A percentile compares a stretch with the other conserved stretches of the same genome.
phyloP scores from a whole-genome alignment of 306 rosid species.

The Canavalia gladiata region DNA sequence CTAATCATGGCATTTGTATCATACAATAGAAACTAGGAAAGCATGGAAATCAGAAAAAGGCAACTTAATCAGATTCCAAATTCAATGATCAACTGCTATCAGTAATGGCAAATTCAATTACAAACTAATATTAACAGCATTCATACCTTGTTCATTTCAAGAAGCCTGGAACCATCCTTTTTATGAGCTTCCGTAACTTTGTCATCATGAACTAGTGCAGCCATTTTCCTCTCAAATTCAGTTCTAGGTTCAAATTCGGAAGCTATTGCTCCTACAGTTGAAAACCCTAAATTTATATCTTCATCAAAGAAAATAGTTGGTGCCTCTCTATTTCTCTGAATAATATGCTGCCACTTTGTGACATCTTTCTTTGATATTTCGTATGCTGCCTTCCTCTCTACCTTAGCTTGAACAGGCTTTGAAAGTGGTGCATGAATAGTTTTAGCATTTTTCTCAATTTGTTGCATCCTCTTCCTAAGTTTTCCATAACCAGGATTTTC shows the following conservation, averaged over 20 bases:
- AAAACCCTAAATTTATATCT: conserved; percentile 70
- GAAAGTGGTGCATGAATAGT: conserved; percentile 73
- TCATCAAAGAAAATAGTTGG: conserved; percentile 73
- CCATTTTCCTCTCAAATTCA: conserved; percentile 87
- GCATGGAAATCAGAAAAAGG: neutral
- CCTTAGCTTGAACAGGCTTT: conserved; percentile 64
- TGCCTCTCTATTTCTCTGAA: conserved; percentile 86
- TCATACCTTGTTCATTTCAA: conserved; percentile 81
- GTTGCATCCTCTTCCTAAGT: conserved; percentile 65
- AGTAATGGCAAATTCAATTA: conserved; percentile 6
- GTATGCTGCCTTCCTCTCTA: conserved; percentile 78
- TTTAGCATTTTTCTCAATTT: conserved; percentile 58
- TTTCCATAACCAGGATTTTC: conserved; percentile 67
- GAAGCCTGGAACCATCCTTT: conserved; percentile 85
- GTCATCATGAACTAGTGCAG: conserved; percentile 66
- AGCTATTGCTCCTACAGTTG: conserved; percentile 92
- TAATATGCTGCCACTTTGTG: conserved; percentile 75
- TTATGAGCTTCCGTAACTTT: conserved; percentile 79
- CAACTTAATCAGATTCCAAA: conserved; percentile 20
- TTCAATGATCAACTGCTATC: neutral
- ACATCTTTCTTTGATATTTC: conserved; percentile 68
- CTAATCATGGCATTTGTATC: conserved; percentile 4
- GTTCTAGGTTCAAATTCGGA: conserved; percentile 90
- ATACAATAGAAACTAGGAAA: conserved; percentile 23
- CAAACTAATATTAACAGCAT: conserved; percentile 8